Conservation (phyloP, 2,329 filamentous ascomycete genomes). For the Trichoderma gracile region DNA sequence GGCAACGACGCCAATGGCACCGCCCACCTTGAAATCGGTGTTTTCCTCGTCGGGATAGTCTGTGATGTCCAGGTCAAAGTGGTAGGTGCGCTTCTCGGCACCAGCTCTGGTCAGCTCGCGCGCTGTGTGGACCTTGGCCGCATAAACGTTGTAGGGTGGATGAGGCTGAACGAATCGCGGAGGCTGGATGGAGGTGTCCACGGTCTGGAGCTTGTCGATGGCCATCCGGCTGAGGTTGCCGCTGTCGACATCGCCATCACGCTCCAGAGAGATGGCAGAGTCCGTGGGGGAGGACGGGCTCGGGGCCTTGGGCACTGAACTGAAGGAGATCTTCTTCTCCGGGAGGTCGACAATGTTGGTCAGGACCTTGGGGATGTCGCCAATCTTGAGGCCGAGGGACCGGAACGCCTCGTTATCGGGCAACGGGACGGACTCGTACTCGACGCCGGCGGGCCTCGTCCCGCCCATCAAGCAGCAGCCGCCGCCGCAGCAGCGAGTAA, state of each 20-base stretch:
- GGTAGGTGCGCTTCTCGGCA: slow-evolving; percentile 94
- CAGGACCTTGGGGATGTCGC: slow-evolving; percentile 70
- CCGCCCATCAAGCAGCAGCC: slow-evolving; percentile 60
- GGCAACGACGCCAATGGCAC: slow-evolving; percentile 89
- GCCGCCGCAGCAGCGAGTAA: slow-evolving; percentile 64
- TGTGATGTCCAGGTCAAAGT: slow-evolving; percentile 95
- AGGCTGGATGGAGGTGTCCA: slow-evolving; percentile 68
- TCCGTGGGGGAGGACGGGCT: slow-evolving; percentile 48
- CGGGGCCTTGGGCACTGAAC: slow-evolving; percentile 51
- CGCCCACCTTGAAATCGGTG: slow-evolving; percentile 93
- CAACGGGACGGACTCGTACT: slow-evolving; percentile 55
- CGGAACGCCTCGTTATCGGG: slow-evolving; percentile 86
- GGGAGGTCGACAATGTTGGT: slow-evolving; percentile 72
- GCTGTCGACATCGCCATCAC: slow-evolving; percentile 29
- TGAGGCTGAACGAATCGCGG: slow-evolving; percentile 92
- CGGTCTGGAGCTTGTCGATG: slow-evolving; percentile 30
- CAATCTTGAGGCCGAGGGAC: slow-evolving; percentile 74
- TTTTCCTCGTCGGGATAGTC: slow-evolving; percentile 84
- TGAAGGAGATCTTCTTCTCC: slow-evolving; percentile 71
- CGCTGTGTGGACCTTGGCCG: slow-evolving; percentile 80
- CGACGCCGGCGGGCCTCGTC: slow-evolving; percentile 47
- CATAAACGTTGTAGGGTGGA: slow-evolving; percentile 87
- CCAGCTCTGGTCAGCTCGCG: slow-evolving; percentile 85
- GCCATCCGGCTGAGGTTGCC: slow-evolving; percentile 34
- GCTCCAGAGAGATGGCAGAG: slow-evolving; percentile 50